phyloP scores from a whole-genome alignment of 768 basidiomycete species.

The Solioccasus polychromus region DNA sequence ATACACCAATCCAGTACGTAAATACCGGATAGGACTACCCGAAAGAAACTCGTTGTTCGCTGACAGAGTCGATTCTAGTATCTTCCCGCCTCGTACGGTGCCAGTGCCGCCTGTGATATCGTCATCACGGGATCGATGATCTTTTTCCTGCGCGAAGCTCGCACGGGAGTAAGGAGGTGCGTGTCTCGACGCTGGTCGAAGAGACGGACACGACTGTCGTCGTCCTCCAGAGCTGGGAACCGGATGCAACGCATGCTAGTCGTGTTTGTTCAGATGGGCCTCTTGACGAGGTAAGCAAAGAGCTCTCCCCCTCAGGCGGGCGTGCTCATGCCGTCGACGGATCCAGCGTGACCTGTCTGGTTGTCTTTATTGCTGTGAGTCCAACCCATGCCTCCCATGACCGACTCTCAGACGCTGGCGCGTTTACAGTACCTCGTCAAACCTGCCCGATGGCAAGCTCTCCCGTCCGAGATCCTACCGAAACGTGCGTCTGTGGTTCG shows the following conservation, averaged over 20 bases:
- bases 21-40: neutral
- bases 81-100: neutral
- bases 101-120: neutral
- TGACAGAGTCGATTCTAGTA: neutral
- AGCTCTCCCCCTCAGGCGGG: too few species aligned
- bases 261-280: neutral
- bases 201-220: neutral
- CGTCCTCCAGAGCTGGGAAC: neutral
- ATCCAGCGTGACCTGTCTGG: neutral
- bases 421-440: neutral
- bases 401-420: neutral
- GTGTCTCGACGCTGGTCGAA: neutral
- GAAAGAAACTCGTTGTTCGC: neutral
- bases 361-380: neutral
- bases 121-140: conserved; percentile 5
- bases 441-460: neutral
- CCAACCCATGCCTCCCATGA: neutral
- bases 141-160: conserved; percentile 2
- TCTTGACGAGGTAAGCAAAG: neutral
- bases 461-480: neutral
- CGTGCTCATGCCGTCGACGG: too few species aligned
- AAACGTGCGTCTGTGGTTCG: neutral
- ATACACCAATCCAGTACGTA: conserved; percentile 1
- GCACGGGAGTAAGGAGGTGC: conserved; percentile 4
- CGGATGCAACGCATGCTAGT: neutral